phyloP scores from a whole-genome alignment of 768 basidiomycete genomes.

The Glaciozyma martinii region DNA sequence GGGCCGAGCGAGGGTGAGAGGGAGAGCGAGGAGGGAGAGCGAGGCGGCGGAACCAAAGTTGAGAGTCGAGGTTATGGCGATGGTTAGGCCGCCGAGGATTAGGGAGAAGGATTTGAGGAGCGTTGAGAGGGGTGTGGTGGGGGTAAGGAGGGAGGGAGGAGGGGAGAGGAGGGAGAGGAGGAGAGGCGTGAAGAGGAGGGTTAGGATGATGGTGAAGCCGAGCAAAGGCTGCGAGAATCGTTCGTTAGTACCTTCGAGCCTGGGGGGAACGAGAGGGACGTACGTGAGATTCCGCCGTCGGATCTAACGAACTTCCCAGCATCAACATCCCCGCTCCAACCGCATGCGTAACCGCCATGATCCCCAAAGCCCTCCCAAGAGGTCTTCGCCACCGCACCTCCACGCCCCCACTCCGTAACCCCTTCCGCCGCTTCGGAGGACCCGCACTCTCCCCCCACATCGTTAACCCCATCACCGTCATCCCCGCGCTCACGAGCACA shows the following conservation, averaged over 20 bases:
- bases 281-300: neutral
- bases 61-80: conserved; percentile 75
- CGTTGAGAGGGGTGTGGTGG: conserved; percentile 40
- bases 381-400: neutral
- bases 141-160: conserved; percentile 2
- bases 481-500: conserved; percentile 68
- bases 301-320: conserved; percentile 8
- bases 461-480: conserved; percentile 74
- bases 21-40: conserved; percentile 59
- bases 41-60: conserved; percentile 82
- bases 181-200: conserved; percentile 12
- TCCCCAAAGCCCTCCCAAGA: neutral
- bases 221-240: neutral
- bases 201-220: neutral
- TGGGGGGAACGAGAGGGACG: neutral
- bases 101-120: conserved; percentile 67
- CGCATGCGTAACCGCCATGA: conserved; percentile 2
- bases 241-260: too few species aligned
- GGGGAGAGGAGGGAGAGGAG: conserved; percentile 6
- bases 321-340: conserved; percentile 12
- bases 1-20: conserved; percentile 45
- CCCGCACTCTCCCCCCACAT: conserved; percentile 55
- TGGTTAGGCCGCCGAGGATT: conserved; percentile 73
- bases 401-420: neutral
- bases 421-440: conserved; percentile 45